Conservation (phyloP, 1,139 yeast species). For the Diutina neorugosa region DNA sequence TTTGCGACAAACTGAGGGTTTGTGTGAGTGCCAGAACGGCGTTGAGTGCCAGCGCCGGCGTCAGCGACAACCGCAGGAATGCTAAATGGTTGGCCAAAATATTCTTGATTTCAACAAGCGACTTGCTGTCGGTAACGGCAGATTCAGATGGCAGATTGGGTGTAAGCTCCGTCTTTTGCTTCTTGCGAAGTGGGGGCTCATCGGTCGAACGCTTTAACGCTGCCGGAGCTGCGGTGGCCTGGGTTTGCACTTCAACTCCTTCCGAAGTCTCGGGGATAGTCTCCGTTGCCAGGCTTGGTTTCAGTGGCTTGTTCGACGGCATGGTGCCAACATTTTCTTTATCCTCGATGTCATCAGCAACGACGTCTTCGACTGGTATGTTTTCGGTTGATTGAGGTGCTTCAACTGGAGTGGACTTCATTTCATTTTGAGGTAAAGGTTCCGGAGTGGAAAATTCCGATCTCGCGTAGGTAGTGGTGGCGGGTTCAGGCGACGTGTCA, state of each 20-base stretch:
- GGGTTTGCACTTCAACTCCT: not conserved
- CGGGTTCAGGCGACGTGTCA: not conserved
- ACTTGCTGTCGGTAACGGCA: not conserved
- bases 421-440: not conserved
- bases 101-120: conserved; percentile 36
- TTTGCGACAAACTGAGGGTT: conserved; percentile 30
- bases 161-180: not conserved
- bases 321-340: not conserved
- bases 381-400: not conserved
- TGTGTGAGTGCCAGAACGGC: conserved; percentile 23
- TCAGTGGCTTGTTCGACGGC: not conserved
- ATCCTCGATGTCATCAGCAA: not conserved
- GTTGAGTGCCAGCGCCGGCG: conserved; percentile 63
- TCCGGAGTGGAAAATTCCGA: not conserved
- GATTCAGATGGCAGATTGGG: not conserved
- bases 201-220: not conserved
- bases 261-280: not conserved
- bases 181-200: not conserved
- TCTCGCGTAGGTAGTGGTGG: not conserved
- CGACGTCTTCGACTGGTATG: not conserved
- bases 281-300: not conserved
- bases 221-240: not conserved
- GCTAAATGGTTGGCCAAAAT: conserved; percentile 78
- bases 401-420: not conserved
- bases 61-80: conserved; percentile 75